A percentile compares a stretch with the other conserved stretches of the same genome.
phyloP scores from a whole-genome alignment of 306 rosid species.

The Canavalia gladiata region DNA sequence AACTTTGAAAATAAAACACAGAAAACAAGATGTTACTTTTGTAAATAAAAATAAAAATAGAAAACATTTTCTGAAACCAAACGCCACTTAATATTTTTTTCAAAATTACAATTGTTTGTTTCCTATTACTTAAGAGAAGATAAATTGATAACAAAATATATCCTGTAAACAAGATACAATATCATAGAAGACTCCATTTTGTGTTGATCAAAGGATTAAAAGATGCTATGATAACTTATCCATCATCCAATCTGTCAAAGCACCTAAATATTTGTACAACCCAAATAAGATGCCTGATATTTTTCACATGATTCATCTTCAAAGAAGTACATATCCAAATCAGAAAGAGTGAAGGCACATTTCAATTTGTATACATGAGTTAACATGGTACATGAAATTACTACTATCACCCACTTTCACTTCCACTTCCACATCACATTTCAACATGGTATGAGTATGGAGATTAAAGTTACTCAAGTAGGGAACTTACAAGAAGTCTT shows the following conservation, averaged over 20 bases:
- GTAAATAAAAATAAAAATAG: too few relatives aligned
- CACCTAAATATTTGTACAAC: constrained; percentile 25
- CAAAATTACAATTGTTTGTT: background rate
- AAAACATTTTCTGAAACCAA: too few relatives aligned
- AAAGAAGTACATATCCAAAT: background rate
- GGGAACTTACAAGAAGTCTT: constrained; percentile 53
- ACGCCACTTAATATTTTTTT: background rate
- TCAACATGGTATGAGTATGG: constrained; percentile 4
- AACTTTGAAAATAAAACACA: too few relatives aligned
- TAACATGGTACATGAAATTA: constrained; percentile 36
- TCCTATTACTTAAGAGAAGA: background rate
- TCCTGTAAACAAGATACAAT: background rate
- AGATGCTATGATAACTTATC: constrained; percentile 2
- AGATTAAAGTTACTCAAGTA: constrained; percentile 1
- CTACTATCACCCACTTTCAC: constrained; percentile 14
- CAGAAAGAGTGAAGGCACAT: constrained; percentile 30
- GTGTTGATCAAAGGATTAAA: constrained; percentile 1
- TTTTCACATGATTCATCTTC: constrained; percentile 19
- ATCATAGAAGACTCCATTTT: constrained; percentile 14
- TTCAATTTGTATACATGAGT: constrained; percentile 19
- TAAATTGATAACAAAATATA: background rate
- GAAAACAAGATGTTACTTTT: too few relatives aligned
- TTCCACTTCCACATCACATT: constrained; percentile 11
- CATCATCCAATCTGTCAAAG: background rate
- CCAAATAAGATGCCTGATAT: constrained; percentile 1